Conservation (phyloP, 78 protist species). For the Goniomonas avonlea region DNA sequence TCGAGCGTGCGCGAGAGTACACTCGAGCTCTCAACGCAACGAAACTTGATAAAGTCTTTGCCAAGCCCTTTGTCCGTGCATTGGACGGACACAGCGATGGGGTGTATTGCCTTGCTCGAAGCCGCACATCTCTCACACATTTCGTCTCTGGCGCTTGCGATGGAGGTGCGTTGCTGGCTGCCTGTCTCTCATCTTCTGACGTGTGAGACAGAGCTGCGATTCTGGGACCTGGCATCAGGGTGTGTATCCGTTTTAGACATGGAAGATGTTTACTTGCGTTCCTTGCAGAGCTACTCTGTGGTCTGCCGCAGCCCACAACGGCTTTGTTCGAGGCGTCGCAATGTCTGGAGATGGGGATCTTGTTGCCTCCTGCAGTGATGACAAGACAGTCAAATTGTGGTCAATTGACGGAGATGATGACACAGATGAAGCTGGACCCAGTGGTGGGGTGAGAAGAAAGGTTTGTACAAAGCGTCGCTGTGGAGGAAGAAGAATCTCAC, state of each 20-base stretch:
- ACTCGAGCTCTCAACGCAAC: constrained; percentile 65
- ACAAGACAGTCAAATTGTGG: constrained; percentile 75
- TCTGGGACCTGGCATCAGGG: constrained; percentile 7
- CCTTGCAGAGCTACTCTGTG: not conserved
- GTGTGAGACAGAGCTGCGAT: not conserved
- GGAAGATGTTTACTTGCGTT: too few species aligned
- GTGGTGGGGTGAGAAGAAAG: not conserved
- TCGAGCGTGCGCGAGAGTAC: constrained; percentile 82
- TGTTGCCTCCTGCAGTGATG: constrained; percentile 55
- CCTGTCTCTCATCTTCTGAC: too few species aligned
- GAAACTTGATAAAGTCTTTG: constrained; percentile 78
- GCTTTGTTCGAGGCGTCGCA: constrained; percentile 71
- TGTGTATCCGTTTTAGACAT: too few species aligned
- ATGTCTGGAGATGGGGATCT: constrained; percentile 43
- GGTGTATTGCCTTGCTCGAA: constrained; percentile 36
- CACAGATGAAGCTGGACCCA: not conserved
- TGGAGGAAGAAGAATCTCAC: too few species aligned
- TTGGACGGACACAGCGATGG: constrained; percentile 73
- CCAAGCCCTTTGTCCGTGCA: constrained; percentile 84
- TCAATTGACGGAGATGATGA: not conserved
- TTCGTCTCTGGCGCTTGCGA: constrained; percentile 38
- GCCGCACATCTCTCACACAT: not conserved
- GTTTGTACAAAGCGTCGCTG: too few species aligned
- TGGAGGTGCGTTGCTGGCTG: constrained; percentile 33
- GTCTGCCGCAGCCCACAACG: constrained; percentile 52